Conservation (phyloP, 768 basidiomycete species). For the Kwoniella sp. region DNA sequence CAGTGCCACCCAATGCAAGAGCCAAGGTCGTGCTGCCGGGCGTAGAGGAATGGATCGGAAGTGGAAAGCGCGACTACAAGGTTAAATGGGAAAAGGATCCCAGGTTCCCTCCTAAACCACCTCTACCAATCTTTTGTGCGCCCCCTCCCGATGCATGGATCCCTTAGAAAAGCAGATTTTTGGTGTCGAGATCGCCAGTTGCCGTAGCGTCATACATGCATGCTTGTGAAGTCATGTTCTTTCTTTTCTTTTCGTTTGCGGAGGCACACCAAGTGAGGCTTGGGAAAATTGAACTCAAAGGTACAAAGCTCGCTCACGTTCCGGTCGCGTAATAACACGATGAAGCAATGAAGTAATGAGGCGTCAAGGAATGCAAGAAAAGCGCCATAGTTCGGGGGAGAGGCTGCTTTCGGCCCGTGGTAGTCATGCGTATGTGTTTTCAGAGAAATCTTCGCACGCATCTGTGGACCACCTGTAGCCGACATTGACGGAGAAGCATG, state of each 20-base stretch:
- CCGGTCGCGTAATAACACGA: too few species aligned
- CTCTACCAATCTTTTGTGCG: background rate
- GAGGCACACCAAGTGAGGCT: too few species aligned
- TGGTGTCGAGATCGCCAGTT: too few species aligned
- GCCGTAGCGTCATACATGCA: too few species aligned
- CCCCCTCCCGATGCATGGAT: background rate
- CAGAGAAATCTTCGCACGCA: too few species aligned
- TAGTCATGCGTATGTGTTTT: too few species aligned
- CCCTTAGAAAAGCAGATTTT: background rate
- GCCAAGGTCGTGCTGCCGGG: constrained; percentile 35
- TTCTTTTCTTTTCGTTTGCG: too few species aligned
- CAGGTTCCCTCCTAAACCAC: background rate
- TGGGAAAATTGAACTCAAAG: too few species aligned
- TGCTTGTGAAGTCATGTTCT: too few species aligned
- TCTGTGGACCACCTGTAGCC: too few species aligned
- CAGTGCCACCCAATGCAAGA: constrained; percentile 38
- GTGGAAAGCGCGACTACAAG: constrained; percentile 18
- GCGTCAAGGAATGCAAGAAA: background rate
- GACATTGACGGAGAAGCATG: background rate
- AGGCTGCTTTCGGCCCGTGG: background rate
- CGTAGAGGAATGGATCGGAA: constrained; percentile 30
- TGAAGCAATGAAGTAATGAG: background rate
- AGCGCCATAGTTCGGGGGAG: background rate
- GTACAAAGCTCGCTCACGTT: too few species aligned
- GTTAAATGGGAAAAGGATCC: background rate